phyloP scores from a whole-genome alignment of 345 rosid species.

The Eucalyptus rudis region DNA sequence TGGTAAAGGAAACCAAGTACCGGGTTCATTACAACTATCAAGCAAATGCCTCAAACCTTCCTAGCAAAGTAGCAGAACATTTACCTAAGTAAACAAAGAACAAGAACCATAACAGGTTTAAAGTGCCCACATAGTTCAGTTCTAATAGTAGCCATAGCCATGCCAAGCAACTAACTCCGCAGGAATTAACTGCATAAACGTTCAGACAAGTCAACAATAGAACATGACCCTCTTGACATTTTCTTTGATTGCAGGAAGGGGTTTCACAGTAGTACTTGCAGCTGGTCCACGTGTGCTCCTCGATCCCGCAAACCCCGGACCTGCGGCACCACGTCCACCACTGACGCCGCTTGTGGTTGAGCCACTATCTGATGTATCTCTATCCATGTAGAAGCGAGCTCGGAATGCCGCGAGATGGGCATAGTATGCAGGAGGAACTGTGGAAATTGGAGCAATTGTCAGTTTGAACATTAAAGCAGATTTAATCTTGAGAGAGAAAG shows the following conservation, averaged over 20 bases:
- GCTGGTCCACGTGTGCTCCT: constrained; percentile 46
- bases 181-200: neutral
- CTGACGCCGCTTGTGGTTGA: constrained; percentile 10
- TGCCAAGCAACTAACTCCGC: neutral
- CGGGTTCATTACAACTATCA: neutral
- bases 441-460: neutral
- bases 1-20: neutral
- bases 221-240: constrained; percentile 96
- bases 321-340: constrained; percentile 1
- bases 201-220: constrained; percentile 35
- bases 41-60: neutral
- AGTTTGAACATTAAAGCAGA: neutral
- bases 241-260: constrained; percentile 87
- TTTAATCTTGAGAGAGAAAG: neutral
- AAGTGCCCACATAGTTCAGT: neutral
- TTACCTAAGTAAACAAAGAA: neutral
- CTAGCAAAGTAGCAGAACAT: neutral
- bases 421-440: constrained; percentile 96
- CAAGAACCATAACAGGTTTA: neutral
- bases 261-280: constrained; percentile 55
- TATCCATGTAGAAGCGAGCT: constrained; percentile 94
- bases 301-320: constrained; percentile 12
- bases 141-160: neutral
- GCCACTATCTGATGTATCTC: constrained; percentile 87
- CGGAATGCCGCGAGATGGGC: constrained; percentile 96